Evolutionary conservation across 2,329 filamentous ascomycete genomes (phyloP).

Genomic region (Pezicula radicicola): DNA sequence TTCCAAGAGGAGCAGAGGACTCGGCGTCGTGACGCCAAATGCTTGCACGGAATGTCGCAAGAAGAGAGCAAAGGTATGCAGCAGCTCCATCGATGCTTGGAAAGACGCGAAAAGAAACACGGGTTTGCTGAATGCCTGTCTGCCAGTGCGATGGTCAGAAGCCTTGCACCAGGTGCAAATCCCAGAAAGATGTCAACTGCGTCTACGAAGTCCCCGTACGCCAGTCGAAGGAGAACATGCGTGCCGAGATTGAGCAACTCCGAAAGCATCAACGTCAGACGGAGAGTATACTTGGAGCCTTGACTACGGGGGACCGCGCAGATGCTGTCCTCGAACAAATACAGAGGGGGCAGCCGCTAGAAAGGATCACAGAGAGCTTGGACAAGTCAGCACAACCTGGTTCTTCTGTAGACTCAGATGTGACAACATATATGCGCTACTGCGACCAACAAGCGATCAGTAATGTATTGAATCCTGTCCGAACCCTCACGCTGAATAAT

Average conservation of each 20-base stretch:
- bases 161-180: slow-evolving; percentile 47
- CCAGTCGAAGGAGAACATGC: slow-evolving; percentile 60
- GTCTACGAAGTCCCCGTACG: slow-evolving; percentile 61
- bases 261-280: slow-evolving; percentile 51
- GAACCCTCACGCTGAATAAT: slow-evolving; percentile 29
- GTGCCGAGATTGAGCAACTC: slow-evolving; percentile 56
- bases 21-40: slow-evolving; percentile 12
- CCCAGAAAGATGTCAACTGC: slow-evolving; percentile 52
- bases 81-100: background rate
- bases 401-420: slow-evolving; percentile 19
- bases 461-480: slow-evolving; percentile 24
- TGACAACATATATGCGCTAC: slow-evolving; percentile 25
- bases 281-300: slow-evolving; percentile 53
- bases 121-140: background rate
- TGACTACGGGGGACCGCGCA: slow-evolving; percentile 31
- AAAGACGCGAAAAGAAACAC: background rate
- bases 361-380: slow-evolving; percentile 55
- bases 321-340: slow-evolving; percentile 50
- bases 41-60: slow-evolving; percentile 16
- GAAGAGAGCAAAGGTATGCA: slow-evolving; percentile 12
- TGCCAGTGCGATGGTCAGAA: slow-evolving; percentile 56
- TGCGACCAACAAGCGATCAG: slow-evolving; percentile 31
- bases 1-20: slow-evolving; percentile 6
- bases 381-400: slow-evolving; percentile 28
- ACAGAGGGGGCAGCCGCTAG: slow-evolving; percentile 50